phyloP scores from a whole-genome alignment of 1,284 basidiomycete genomes.

The Cutaneotrichosporon curvatum region DNA sequence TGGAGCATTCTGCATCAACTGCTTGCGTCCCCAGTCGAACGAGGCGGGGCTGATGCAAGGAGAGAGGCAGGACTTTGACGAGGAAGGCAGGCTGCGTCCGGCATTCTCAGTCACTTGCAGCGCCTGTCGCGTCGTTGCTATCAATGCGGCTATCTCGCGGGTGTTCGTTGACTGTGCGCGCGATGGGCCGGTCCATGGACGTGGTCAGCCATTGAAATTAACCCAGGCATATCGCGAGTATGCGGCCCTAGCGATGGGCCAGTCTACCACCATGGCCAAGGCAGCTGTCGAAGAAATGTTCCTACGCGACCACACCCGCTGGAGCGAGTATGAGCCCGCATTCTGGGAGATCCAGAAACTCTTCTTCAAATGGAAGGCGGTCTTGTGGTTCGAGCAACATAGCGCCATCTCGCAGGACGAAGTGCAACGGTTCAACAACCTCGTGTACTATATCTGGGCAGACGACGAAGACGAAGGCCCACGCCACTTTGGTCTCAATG shows the following conservation, averaged over 20 bases:
- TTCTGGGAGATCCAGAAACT: slow-evolving; percentile 16
- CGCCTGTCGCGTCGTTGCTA: slow-evolving; percentile 14
- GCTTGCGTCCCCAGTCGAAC: slow-evolving; percentile 9
- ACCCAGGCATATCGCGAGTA: slow-evolving; percentile 9
- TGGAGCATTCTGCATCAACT: slow-evolving; percentile 17
- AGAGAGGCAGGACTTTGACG: slow-evolving; percentile 10
- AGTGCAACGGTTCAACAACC: background rate
- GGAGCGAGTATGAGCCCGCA: slow-evolving; percentile 12
- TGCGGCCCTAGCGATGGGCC: slow-evolving; percentile 6
- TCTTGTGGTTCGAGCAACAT: background rate
- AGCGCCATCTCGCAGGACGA: background rate
- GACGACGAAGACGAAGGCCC: slow-evolving; percentile 1
- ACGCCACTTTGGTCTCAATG: background rate
- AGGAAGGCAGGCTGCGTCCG: slow-evolving; percentile 3
- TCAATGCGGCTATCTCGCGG: slow-evolving; percentile 6
- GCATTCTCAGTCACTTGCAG: slow-evolving; percentile 5
- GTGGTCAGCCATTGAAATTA: background rate
- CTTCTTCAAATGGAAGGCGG: background rate
- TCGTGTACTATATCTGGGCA: background rate
- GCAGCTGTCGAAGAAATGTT: slow-evolving; percentile 23
- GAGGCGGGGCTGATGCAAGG: background rate
- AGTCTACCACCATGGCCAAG: slow-evolving; percentile 7
- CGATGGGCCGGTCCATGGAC: slow-evolving; percentile 8
- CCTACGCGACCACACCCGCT: slow-evolving; percentile 22
- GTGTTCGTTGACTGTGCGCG: slow-evolving; percentile 16